Conservation (phyloP, 1,139 yeast genomes). For the Yarrowia galli region DNA sequence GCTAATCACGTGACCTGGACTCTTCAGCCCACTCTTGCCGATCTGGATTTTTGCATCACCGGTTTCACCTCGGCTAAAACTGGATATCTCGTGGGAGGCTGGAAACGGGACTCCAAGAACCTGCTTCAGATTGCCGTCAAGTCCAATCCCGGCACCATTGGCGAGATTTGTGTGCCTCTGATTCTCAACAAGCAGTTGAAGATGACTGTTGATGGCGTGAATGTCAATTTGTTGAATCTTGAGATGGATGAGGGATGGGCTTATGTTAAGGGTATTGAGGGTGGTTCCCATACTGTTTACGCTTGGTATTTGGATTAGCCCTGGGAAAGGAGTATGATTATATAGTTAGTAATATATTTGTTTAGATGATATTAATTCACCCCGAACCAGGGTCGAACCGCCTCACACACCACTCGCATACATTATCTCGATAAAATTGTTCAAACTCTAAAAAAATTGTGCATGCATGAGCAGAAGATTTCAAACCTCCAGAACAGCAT, state of each 20-base stretch:
- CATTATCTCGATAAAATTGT: slow-evolving; percentile 11
- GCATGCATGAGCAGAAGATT: slow-evolving; percentile 5
- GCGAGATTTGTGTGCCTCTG: slow-evolving; percentile 20
- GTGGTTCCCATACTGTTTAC: slow-evolving; percentile 11
- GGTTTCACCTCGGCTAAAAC: slow-evolving; percentile 14
- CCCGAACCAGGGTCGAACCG: slow-evolving; percentile 2
- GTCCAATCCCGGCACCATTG: slow-evolving; percentile 10
- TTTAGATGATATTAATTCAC: no score
- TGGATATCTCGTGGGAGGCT: slow-evolving; percentile 11
- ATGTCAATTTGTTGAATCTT: background rate
- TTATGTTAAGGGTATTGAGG: background rate
- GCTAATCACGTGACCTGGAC: slow-evolving; percentile 19
- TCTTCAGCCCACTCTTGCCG: background rate
- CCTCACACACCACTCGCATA: background rate
- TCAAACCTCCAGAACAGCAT: background rate
- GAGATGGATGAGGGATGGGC: slow-evolving; percentile 27
- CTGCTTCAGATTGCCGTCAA: slow-evolving; percentile 28
- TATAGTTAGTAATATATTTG: background rate
- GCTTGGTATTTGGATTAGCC: slow-evolving; percentile 25
- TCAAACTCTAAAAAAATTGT: slow-evolving; percentile 28
- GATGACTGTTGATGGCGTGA: slow-evolving; percentile 16
- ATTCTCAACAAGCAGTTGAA: slow-evolving; percentile 4
- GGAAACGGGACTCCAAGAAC: slow-evolving; percentile 17
- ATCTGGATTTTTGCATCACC: slow-evolving; percentile 1
- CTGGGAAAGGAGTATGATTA: no score